Evolutionary conservation across 495 filamentous ascomycete species (phyloP), one percentile per base, ranked within the genome.

Genomic region (Polyplosphaeria fusca): DNA sequence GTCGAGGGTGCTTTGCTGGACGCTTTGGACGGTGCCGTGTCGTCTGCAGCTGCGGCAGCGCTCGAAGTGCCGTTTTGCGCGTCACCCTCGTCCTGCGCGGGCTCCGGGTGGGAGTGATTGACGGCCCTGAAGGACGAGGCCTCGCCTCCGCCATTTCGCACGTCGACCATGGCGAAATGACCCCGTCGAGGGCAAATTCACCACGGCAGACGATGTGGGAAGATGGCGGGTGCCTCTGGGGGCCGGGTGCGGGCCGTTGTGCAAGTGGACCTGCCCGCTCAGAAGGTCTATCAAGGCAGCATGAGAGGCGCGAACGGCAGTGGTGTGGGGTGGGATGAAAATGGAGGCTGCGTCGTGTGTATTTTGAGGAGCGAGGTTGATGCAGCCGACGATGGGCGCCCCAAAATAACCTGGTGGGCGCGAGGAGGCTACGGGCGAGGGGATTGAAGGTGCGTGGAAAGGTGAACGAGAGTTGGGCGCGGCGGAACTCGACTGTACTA

Each of bases 91-190:
- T 28, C 39, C 45, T 39, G 61, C 56, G 57, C 47, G 11, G 51
- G 27, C 14, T 56, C 62, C 35, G 40, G n/a, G 24, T 48, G 57
- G 57, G 57, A 22, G 25, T 49, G 56, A 49, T 65, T 61, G 14
- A 60, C 52, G 28, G 55, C 61, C 52, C 26, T 48, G 47, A 60
- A 57, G 41, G 62, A 60, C 47, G 57, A 52, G 28, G 42, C 57
- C 48, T 58, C 62, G 42, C 57, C 62, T 60, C 61, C 61, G 47
- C 62, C 62, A 51, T 65, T 65, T 46, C 62, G 62, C 56, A 45
- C 57, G 47, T 65, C 62, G 16, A 65, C 62, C 62, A 65, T 65
- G 47, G 57, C 28, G 52, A 57, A 28, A 9, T 47, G 50, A 47
- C 47, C 62, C 46, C 44, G 39, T n/a, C 57, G 28, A 43, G 42